A percentile compares a stretch with the other conserved stretches of the same genome.
Evolutionary conservation across 2,329 filamentous ascomycete genomes (phyloP).

Genomic region (Chaetomium sp.): DNA sequence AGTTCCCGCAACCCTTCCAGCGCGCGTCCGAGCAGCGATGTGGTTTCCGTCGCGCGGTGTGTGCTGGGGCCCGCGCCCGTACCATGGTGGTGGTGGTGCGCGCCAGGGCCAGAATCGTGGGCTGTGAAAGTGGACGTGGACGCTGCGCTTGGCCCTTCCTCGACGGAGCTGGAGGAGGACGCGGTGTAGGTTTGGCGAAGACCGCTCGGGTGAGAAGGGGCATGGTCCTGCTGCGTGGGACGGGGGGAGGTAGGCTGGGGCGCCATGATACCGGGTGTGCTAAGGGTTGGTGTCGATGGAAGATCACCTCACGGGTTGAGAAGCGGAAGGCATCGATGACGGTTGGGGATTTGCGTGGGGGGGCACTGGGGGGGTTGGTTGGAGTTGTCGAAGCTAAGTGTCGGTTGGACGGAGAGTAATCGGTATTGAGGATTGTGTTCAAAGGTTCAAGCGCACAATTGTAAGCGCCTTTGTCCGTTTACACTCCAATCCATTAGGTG

Average conservation of each 20-base stretch:
- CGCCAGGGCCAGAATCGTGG: constrained; percentile 6
- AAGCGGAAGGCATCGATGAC: background rate
- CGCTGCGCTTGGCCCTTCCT: too few species aligned
- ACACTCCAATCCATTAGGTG: too few species aligned
- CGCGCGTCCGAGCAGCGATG: constrained; percentile 39
- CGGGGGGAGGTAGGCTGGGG: constrained; percentile 12
- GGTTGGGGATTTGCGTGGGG: too few species aligned
- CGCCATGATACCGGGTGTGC: constrained; percentile 12
- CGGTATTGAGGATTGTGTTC: too few species aligned
- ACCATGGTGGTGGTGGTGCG: constrained; percentile 13
- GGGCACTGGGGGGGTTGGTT: too few species aligned
- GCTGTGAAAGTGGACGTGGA: constrained; percentile 18
- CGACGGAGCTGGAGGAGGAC: background rate
- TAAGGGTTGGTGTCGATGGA: background rate
- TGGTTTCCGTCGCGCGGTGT: constrained; percentile 39
- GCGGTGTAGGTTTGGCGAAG: constrained; percentile 40
- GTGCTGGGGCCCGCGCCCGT: constrained; percentile 23
- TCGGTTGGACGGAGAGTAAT: too few species aligned
- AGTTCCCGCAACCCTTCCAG: constrained; percentile 30
- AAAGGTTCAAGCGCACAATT: too few species aligned
- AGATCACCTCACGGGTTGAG: background rate
- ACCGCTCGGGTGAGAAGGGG: constrained; percentile 39
- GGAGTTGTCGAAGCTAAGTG: too few species aligned
- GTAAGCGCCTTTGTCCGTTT: too few species aligned
- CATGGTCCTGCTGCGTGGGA: constrained; percentile 28